Conservation (phyloP, 805 yeast genomes). For the Nakazawaea molendinolei region DNA sequence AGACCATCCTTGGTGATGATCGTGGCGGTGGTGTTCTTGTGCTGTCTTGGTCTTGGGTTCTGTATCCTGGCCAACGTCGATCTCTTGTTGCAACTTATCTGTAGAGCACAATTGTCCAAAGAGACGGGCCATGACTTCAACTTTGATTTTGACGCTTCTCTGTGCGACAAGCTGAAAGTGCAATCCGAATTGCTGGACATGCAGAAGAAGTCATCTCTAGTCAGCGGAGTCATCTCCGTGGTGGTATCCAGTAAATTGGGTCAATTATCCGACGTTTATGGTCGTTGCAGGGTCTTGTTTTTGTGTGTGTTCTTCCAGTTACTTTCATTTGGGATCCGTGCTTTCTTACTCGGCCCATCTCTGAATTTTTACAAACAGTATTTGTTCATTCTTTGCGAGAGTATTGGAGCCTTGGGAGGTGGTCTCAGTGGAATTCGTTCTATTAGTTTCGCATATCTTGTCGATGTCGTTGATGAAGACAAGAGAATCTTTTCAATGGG, state of each 20-base stretch:
- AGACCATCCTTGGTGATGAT: conserved; percentile 44
- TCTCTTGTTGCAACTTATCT: conserved; percentile 30
- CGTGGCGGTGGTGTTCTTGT: conserved; percentile 29
- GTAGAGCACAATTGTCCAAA: conserved; percentile 25
- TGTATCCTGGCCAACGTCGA: conserved; percentile 25
- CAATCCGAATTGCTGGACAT: conserved; percentile 36
- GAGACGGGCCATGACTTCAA: conserved; percentile 8
- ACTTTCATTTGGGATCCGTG: not conserved
- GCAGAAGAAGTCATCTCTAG: conserved; percentile 30
- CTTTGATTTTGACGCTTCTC: not conserved
- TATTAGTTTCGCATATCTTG: conserved; percentile 1
- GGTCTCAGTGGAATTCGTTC: conserved; percentile 18
- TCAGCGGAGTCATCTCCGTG: conserved; percentile 34
- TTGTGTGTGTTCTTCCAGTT: not conserved
- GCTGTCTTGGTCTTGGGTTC: conserved; percentile 31
- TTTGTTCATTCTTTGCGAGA: not conserved
- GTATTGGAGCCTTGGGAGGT: conserved; percentile 1
- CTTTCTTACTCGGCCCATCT: not conserved
- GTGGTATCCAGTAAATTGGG: conserved; percentile 49
- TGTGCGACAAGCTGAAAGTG: conserved; percentile 28
- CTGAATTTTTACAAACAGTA: not conserved
- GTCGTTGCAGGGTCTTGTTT: conserved; percentile 27
- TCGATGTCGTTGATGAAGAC: conserved; percentile 9
- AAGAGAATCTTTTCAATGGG: conserved; percentile 8
- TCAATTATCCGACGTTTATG: conserved; percentile 49